These are phyloP conservation scores for Pestalotiopsis sp. DNA, from an alignment of 2,329 filamentous ascomycete species.

Conservation along the genomic window DNA sequence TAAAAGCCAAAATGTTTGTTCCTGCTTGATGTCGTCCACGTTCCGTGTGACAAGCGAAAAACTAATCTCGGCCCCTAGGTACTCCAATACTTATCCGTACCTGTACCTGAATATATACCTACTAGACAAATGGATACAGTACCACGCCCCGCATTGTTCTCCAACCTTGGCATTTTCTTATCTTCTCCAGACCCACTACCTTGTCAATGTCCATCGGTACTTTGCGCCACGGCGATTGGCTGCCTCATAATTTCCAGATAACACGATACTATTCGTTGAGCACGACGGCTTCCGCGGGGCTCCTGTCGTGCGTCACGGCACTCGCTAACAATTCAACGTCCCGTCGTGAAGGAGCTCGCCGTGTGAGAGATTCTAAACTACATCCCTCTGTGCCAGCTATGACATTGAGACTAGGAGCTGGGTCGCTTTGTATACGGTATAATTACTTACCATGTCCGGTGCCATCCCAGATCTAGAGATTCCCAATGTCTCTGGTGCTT, in stretches of 20 bases:
- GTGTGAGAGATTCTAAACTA: not conserved
- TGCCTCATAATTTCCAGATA: not conserved
- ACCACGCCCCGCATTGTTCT: not conserved
- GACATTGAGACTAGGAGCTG: not conserved
- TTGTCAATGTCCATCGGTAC: not conserved
- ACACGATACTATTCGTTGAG: not conserved
- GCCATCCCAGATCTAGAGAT: conserved; percentile 4
- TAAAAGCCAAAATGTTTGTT: not conserved
- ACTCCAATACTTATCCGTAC: not conserved
- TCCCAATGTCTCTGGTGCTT: not conserved
- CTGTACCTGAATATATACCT: not conserved
- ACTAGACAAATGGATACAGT: not conserved
- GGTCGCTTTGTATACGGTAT: not conserved
- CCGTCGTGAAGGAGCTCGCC: too few relatives aligned
- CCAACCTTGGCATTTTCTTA: not conserved
- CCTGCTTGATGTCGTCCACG: not conserved
- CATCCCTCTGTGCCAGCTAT: not conserved
- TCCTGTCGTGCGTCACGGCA: too few relatives aligned
- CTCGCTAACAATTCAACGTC: too few relatives aligned
- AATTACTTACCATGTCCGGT: not conserved
- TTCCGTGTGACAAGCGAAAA: not conserved
- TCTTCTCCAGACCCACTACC: not conserved
- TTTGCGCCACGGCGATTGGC: not conserved
- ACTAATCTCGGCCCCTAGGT: not conserved
- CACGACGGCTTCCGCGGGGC: too few relatives aligned